Evolutionary conservation across 1,284 basidiomycete genomes (phyloP).

Genomic region (Leucoagaricus sp.): DNA sequence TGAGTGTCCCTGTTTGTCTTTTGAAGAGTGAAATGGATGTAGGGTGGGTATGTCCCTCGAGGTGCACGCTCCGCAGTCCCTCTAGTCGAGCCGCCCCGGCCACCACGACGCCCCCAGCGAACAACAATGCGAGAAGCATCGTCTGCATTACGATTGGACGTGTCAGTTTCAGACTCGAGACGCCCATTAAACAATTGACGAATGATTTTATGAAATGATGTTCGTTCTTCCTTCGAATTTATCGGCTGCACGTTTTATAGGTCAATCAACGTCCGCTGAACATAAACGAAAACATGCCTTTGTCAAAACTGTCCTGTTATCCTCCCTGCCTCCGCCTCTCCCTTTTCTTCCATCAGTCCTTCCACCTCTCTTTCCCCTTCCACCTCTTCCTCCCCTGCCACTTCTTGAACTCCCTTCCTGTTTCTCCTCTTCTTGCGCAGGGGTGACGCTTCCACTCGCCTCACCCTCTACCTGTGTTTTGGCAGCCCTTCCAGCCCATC

Average conservation of each 20-base stretch:
- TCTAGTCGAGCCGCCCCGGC: constrained; percentile 43
- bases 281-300: constrained; percentile 51
- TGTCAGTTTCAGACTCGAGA: constrained; percentile 81
- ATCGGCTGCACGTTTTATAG: constrained; percentile 64
- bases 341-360: constrained; percentile 42
- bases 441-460: neutral
- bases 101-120: constrained; percentile 65
- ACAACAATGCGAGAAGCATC: constrained; percentile 73
- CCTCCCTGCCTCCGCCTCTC: constrained; percentile 54
- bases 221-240: constrained; percentile 77
- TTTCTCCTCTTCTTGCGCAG: constrained; percentile 21
- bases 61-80: constrained; percentile 49
- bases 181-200: constrained; percentile 83
- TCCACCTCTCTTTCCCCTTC: constrained; percentile 46
- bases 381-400: constrained; percentile 48
- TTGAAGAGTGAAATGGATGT: constrained; percentile 96
- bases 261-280: constrained; percentile 18
- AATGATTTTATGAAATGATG: constrained; percentile 80
- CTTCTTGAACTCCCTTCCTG: constrained; percentile 27
- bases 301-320: constrained; percentile 75
- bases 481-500: constrained; percentile 58
- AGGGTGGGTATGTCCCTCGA: constrained; percentile 77
- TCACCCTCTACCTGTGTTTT: constrained; percentile 34
- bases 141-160: constrained; percentile 43
- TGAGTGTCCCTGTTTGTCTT: constrained; percentile 98